Evolutionary conservation across 345 rosid species (phyloP).

Genomic region (Gynandropsis gynandra): DNA sequence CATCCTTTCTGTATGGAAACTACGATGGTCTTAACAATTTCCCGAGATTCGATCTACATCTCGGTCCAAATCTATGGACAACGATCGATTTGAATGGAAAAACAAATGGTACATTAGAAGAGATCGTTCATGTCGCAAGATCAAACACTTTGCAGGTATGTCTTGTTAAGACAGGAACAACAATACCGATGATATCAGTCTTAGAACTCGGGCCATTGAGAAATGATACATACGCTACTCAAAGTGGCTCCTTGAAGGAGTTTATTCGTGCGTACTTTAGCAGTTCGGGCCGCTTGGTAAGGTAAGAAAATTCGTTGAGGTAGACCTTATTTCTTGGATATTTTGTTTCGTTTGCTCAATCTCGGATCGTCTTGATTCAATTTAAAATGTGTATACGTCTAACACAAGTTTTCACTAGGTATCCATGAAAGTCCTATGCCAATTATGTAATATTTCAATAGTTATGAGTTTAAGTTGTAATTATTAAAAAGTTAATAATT

Average conservation of each 20-base stretch:
- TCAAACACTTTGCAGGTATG: constrained; percentile 21
- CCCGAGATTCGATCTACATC: constrained; percentile 26
- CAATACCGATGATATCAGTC: constrained; percentile 19
- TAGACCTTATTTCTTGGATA: no score
- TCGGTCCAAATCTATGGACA: constrained; percentile 26
- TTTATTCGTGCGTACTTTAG: constrained; percentile 21
- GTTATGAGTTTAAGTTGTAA: no score
- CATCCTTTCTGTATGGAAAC: constrained; percentile 25
- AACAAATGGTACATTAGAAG: constrained; percentile 12
- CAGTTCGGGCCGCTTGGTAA: constrained; percentile 3
- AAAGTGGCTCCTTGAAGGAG: constrained; percentile 17
- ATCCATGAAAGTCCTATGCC: no score
- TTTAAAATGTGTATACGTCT: neutral
- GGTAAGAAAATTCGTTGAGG: constrained; percentile 13
- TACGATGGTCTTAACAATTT: constrained; percentile 17
- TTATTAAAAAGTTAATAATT: no score
- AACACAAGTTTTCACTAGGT: constrained; percentile 10
- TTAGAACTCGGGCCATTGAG: constrained; percentile 25
- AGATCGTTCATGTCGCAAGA: constrained; percentile 22
- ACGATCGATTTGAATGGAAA: constrained; percentile 23
- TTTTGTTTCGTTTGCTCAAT: neutral
- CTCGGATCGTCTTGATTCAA: no score
- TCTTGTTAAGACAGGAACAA: constrained; percentile 26
- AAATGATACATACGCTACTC: constrained; percentile 24
- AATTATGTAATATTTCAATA: no score